Evolutionary conservation across 352 stramenopile genomes (phyloP).

Genomic region (Globisporangium cylindrosporum): DNA sequence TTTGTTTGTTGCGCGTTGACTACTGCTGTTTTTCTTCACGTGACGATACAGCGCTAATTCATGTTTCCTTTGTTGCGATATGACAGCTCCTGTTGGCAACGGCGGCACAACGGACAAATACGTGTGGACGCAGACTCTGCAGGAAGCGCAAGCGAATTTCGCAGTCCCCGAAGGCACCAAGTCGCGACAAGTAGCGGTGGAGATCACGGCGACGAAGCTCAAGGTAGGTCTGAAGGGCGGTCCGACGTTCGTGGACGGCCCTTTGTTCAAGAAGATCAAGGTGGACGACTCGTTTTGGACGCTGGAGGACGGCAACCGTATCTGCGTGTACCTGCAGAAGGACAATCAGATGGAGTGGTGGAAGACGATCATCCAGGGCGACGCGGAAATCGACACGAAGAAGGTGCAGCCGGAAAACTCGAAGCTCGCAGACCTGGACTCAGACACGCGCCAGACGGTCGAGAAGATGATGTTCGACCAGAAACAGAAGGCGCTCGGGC

Average conservation of each 20-base stretch:
- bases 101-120: constrained; percentile 93
- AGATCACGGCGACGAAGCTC: constrained; percentile 90
- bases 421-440: constrained; percentile 97
- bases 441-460: constrained; percentile 98
- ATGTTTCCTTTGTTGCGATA: constrained; percentile 8
- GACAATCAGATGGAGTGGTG: constrained; percentile 99
- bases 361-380: constrained; percentile 93
- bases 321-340: constrained; percentile 96
- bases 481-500: constrained; percentile 96
- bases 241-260: constrained; percentile 84
- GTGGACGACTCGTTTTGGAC: constrained; percentile 99
- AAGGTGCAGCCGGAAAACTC: constrained; percentile 99
- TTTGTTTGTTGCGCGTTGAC: background rate
- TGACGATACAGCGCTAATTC: background rate
- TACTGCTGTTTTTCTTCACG: background rate
- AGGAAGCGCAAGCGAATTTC: constrained; percentile 93
- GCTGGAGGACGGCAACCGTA: constrained; percentile 88
- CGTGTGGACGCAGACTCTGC: constrained; percentile 97
- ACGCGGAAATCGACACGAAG: constrained; percentile 97
- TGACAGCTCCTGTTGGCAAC: constrained; percentile 87
- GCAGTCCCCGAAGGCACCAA: constrained; percentile 92
- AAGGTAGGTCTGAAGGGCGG: constrained; percentile 86
- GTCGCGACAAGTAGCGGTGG: constrained; percentile 90
- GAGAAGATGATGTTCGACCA: constrained; percentile 99
- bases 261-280: constrained; percentile 94